phyloP scores from a whole-genome alignment of 2,329 filamentous ascomycete species.

The Penicillium verrucosum region DNA sequence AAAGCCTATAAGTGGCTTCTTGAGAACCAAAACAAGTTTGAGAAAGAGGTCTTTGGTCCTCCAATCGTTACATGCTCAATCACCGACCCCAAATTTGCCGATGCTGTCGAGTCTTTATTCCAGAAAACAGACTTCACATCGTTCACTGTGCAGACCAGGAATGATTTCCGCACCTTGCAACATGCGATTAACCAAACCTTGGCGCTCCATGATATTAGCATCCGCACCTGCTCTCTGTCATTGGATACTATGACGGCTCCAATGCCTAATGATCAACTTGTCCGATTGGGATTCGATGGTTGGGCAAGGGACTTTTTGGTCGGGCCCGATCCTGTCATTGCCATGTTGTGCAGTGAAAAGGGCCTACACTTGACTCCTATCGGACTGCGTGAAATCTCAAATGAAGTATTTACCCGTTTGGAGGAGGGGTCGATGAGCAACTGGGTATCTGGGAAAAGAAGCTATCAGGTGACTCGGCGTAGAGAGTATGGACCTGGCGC shows the following conservation, averaged over 20 bases:
- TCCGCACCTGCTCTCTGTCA: conserved; percentile 60
- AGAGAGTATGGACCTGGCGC: conserved; percentile 76
- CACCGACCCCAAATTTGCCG: conserved; percentile 65
- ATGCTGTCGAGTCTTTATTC: conserved; percentile 59
- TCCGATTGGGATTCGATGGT: conserved; percentile 65
- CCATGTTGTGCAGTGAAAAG: conserved; percentile 78
- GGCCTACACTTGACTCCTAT: conserved; percentile 68
- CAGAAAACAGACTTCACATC: conserved; percentile 53
- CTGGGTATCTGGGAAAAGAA: conserved; percentile 67
- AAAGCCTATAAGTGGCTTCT: conserved; percentile 80
- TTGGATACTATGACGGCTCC: conserved; percentile 57
- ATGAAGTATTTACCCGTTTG: conserved; percentile 67
- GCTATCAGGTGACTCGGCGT: conserved; percentile 65
- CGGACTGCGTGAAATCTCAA: conserved; percentile 59
- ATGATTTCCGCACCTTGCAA: conserved; percentile 72
- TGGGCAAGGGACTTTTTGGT: conserved; percentile 76
- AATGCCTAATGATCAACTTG: conserved; percentile 55
- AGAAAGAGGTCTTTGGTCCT: conserved; percentile 75
- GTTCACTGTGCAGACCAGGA: conserved; percentile 71
- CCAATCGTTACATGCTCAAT: conserved; percentile 77
- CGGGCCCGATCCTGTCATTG: conserved; percentile 77
- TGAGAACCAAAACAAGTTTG: conserved; percentile 65
- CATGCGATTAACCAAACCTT: conserved; percentile 61
- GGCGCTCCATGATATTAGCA: conserved; percentile 66
- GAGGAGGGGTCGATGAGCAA: conserved; percentile 56